Conservation (phyloP, 768 basidiomycete species). For the Termitomyces titanicus region DNA sequence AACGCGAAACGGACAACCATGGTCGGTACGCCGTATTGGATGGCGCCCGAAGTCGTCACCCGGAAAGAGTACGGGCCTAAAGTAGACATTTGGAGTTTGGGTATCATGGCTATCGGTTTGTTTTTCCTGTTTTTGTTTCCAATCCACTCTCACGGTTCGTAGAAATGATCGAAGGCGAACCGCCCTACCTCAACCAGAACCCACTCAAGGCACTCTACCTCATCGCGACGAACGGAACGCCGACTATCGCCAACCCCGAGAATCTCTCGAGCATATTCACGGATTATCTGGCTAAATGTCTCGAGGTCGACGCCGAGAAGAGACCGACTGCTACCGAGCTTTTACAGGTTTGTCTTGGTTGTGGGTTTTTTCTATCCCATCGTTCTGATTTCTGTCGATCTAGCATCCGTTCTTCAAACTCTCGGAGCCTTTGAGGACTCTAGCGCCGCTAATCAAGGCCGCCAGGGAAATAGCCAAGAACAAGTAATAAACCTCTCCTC, state of each 20-base stretch:
- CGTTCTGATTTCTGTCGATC: too few species aligned
- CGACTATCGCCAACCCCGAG: slow-evolving; percentile 89
- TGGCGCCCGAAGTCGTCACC: slow-evolving; percentile 98
- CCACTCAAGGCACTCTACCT: slow-evolving; percentile 95
- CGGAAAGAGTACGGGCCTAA: slow-evolving; percentile 97
- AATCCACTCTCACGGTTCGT: slow-evolving; percentile 7
- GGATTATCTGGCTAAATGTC: slow-evolving; percentile 82
- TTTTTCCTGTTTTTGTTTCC: slow-evolving; percentile 11
- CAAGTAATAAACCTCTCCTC: slow-evolving; percentile 25
- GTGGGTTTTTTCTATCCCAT: neutral
- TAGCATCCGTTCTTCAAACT: slow-evolving; percentile 90
- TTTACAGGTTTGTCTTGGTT: slow-evolving; percentile 51
- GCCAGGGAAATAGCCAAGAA: slow-evolving; percentile 82
- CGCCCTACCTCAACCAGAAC: slow-evolving; percentile 94
- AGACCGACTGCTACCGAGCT: slow-evolving; percentile 83
- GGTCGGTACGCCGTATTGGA: slow-evolving; percentile 99
- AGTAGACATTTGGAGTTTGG: slow-evolving; percentile 97
- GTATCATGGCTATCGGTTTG: slow-evolving; percentile 93
- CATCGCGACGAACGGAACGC: slow-evolving; percentile 97
- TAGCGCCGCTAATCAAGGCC: slow-evolving; percentile 89
- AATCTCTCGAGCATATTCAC: slow-evolving; percentile 71
- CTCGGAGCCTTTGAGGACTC: slow-evolving; percentile 81
- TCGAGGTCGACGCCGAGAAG: slow-evolving; percentile 95
- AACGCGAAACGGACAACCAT: slow-evolving; percentile 94
- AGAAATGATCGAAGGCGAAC: slow-evolving; percentile 99